Conservation (phyloP, 371 early-diverging fungal species). For the Fennellomyces sp. region DNA sequence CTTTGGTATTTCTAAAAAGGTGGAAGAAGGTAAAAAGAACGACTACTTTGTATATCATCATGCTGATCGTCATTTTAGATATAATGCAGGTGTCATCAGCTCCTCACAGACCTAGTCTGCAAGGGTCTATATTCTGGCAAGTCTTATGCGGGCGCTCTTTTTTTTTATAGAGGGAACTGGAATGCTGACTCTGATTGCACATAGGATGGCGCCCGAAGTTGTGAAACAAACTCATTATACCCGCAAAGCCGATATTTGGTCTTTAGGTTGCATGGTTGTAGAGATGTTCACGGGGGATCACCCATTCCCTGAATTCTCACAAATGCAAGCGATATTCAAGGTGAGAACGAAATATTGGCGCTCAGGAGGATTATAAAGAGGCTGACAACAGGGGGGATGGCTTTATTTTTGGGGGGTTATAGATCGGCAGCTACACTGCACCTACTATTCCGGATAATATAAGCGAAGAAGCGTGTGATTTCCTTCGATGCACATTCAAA, state of each 20-base stretch:
- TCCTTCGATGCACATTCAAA: constrained; percentile 79
- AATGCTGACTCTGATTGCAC: not conserved
- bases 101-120: constrained; percentile 74
- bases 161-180: not conserved
- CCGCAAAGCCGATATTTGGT: constrained; percentile 88
- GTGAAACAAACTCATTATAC: constrained; percentile 81
- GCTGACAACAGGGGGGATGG: not conserved
- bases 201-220: constrained; percentile 94
- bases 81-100: constrained; percentile 33
- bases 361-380: not conserved
- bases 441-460: constrained; percentile 82
- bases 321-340: constrained; percentile 92
- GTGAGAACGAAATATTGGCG: constrained; percentile 21
- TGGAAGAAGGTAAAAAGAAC: constrained; percentile 74
- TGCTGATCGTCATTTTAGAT: constrained; percentile 14
- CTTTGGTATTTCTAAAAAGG: constrained; percentile 98
- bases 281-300: constrained; percentile 96
- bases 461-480: constrained; percentile 74
- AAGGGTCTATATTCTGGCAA: constrained; percentile 85
- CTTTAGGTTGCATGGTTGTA: constrained; percentile 90
- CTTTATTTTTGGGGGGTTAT: constrained; percentile 8
- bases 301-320: constrained; percentile 91
- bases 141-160: not conserved
- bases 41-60: too few relatives aligned
- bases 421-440: constrained; percentile 79